These are phyloP conservation scores for Byssoonygena ceratinophila DNA, from an alignment of 2,329 filamentous ascomycete genomes.

Conservation along the genomic window DNA sequence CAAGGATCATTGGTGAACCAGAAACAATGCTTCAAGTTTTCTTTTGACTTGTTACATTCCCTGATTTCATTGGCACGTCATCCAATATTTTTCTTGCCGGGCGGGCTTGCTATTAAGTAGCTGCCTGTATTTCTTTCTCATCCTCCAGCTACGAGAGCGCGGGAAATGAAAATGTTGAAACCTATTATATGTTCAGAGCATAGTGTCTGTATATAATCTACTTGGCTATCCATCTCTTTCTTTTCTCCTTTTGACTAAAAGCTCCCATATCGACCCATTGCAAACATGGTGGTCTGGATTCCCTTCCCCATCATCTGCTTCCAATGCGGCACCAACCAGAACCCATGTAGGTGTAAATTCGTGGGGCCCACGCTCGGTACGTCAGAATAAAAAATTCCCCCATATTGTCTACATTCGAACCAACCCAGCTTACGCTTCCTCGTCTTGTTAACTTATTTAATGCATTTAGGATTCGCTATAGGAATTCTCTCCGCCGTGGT, in stretches of 20 bases:
- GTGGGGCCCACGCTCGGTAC: conserved; percentile 45
- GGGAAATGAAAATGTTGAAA: neutral
- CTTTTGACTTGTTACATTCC: too few relatives aligned
- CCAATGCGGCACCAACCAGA: conserved; percentile 48
- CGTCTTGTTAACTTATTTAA: too few relatives aligned
- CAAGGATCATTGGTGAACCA: neutral
- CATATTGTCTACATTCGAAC: neutral
- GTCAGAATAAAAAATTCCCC: conserved; percentile 9
- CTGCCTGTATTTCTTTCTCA: too few relatives aligned
- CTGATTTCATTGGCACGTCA: too few relatives aligned
- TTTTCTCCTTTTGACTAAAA: neutral
- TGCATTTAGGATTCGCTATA: conserved; percentile 37
- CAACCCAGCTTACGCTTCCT: neutral
- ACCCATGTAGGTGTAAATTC: conserved; percentile 48
- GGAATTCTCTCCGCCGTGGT: conserved; percentile 43
- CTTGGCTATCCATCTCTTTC: too few relatives aligned
- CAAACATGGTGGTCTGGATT: conserved; percentile 27
- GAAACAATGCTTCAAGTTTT: neutral
- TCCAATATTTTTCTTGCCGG: neutral
- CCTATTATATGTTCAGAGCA: too few relatives aligned
- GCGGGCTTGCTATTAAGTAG: neutral
- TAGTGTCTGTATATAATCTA: too few relatives aligned
- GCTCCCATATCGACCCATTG: neutral
- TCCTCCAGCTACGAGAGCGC: neutral
- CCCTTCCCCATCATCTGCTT: conserved; percentile 45